phyloP scores from a whole-genome alignment of 2,329 filamentous ascomycete species.

The Alternaria metachromatica region DNA sequence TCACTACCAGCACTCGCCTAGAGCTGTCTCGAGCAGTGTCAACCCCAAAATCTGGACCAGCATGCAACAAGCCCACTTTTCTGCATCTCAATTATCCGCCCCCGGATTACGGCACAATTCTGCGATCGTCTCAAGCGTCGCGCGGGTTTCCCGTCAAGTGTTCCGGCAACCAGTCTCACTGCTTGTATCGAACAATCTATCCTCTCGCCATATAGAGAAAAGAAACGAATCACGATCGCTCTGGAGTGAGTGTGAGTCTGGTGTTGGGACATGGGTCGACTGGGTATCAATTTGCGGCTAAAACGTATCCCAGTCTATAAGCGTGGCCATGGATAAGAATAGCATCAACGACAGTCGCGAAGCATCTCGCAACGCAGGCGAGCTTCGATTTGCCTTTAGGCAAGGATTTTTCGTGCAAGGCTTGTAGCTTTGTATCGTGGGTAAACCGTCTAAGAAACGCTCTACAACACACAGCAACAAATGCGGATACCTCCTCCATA shows the following conservation, averaged over 20 bases:
- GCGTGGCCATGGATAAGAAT: constrained; percentile 28
- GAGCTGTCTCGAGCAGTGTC: not conserved
- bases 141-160: constrained; percentile 1
- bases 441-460: not conserved
- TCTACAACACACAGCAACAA: not conserved
- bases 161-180: constrained; percentile 6
- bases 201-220: not conserved
- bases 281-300: constrained; percentile 36
- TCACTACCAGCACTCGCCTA: not conserved
- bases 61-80: not conserved
- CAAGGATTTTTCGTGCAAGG: not conserved
- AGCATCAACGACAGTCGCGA: constrained; percentile 15
- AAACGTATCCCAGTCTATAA: constrained; percentile 21
- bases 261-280: constrained; percentile 16
- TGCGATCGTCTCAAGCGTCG: not conserved
- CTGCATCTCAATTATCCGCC: constrained; percentile 12
- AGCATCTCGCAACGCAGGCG: constrained; percentile 10
- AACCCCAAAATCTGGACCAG: not conserved
- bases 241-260: not conserved
- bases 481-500: not conserved
- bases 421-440: not conserved
- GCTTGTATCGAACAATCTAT: constrained; percentile 12
- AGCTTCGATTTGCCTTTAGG: not conserved
- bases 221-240: not conserved
- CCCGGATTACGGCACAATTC: constrained; percentile 8